These are phyloP conservation scores for Yamadazyma conglobata DNA, from an alignment of 1,139 yeast species.

Conservation along the genomic window DNA sequence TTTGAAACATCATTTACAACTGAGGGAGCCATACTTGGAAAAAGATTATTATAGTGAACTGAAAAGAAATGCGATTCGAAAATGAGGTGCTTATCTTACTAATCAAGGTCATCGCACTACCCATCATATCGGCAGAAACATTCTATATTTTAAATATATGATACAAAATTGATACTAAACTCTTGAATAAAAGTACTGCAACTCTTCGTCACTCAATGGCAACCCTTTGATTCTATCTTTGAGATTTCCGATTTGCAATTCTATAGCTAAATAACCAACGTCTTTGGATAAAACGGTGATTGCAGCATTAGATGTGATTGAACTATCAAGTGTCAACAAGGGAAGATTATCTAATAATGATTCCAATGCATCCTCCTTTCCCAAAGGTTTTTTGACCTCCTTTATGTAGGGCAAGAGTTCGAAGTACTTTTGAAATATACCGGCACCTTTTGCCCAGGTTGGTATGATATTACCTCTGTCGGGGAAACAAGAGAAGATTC, in stretches of 20 bases:
- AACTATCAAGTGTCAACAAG: conserved; percentile 23
- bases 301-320: conserved; percentile 37
- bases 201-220: conserved; percentile 48
- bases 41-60: too few relatives aligned
- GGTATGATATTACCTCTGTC: conserved; percentile 37
- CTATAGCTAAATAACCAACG: conserved; percentile 41
- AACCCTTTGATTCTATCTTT: conserved; percentile 29
- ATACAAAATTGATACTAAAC: background rate
- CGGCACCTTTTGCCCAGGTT: conserved; percentile 63
- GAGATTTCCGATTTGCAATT: conserved; percentile 14
- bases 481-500: conserved; percentile 47
- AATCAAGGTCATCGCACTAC: too few relatives aligned
- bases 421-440: conserved; percentile 50
- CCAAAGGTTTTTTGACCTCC: conserved; percentile 7
- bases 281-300: conserved; percentile 48
- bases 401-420: conserved; percentile 19
- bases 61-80: too few relatives aligned
- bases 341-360: conserved; percentile 46
- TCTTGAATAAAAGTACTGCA: conserved; percentile 30
- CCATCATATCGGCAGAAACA: too few relatives aligned
- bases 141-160: too few relatives aligned
- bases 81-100: too few relatives aligned
- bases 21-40: conserved; percentile 28
- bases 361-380: conserved; percentile 15
- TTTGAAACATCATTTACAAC: conserved; percentile 13